phyloP scores from a whole-genome alignment of 176 grass and related monocot species.

The Puccinellia tenuiflora region DNA sequence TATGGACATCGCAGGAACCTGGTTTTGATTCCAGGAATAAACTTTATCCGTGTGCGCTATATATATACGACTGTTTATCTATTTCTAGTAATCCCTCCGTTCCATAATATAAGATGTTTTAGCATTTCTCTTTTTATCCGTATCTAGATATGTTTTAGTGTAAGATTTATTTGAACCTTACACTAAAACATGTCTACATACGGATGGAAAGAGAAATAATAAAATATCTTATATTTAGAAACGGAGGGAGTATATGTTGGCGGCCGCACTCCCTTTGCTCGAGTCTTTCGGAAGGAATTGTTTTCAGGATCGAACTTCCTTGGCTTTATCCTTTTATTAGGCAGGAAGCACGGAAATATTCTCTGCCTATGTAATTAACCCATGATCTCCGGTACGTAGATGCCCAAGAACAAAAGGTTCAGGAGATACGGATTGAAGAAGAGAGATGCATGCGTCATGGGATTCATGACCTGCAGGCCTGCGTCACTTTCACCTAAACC shows the following conservation, averaged over 20 bases:
- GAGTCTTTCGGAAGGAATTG: neutral
- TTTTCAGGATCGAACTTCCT: neutral
- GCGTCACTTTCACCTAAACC: no score
- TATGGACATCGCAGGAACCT: neutral
- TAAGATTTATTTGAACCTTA: no score
- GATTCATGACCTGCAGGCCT: no score
- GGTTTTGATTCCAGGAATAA: conserved; percentile 15
- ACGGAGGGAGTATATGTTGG: neutral
- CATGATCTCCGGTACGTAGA: neutral
- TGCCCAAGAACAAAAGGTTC: neutral
- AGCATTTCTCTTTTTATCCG: no score
- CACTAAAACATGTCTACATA: no score
- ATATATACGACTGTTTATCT: neutral
- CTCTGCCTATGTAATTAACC: neutral
- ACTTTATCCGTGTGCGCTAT: conserved; percentile 25
- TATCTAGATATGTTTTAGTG: no score
- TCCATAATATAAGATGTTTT: no score
- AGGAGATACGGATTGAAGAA: neutral
- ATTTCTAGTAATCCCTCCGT: no score
- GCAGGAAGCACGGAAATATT: conserved; percentile 16
- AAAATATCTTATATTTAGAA: no score
- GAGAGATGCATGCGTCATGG: no score
- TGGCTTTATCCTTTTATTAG: conserved; percentile 27
- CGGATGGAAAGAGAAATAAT: no score
- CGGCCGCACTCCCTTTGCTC: neutral